These are phyloP conservation scores for Naganishia randhawae DNA, from an alignment of 768 basidiomycete species.

Conservation along the genomic window DNA sequence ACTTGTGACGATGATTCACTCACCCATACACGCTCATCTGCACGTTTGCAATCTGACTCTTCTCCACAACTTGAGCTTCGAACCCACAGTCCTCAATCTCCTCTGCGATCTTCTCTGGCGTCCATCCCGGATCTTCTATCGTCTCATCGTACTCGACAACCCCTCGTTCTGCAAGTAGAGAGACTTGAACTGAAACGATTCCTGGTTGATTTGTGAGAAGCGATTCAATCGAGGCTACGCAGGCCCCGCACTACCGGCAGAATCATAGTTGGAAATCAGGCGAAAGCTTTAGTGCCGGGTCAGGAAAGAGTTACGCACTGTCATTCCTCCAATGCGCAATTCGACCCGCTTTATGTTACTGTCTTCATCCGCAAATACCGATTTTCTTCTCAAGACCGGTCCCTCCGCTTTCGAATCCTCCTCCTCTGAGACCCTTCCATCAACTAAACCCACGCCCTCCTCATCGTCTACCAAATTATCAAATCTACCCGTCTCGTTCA, in stretches of 20 bases:
- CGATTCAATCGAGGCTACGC: constrained; percentile 50
- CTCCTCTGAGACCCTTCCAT: constrained; percentile 30
- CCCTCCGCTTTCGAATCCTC: constrained; percentile 24
- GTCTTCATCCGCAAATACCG: constrained; percentile 6
- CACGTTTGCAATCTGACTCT: constrained; percentile 42
- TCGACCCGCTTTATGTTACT: constrained; percentile 36
- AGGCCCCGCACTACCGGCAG: constrained; percentile 47
- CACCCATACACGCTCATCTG: constrained; percentile 48
- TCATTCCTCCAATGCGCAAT: constrained; percentile 48
- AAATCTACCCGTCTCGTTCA: constrained; percentile 16
- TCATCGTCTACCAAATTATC: constrained; percentile 23
- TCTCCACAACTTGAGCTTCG: constrained; percentile 48
- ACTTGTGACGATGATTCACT: constrained; percentile 15
- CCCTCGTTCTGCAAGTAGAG: constrained; percentile 90
- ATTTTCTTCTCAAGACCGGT: constrained; percentile 1
- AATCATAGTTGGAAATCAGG: not conserved
- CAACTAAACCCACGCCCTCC: constrained; percentile 33
- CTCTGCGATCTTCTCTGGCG: constrained; percentile 71
- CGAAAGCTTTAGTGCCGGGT: not conserved
- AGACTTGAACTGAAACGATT: constrained; percentile 88
- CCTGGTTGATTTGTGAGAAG: constrained; percentile 62
- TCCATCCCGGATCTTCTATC: constrained; percentile 58
- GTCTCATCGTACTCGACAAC: constrained; percentile 80
- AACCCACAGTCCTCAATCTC: constrained; percentile 69
- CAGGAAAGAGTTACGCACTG: constrained; percentile 35